These are phyloP conservation scores for Erysimum cheiranthoides DNA, from an alignment of 345 rosid genomes.

Conservation along the genomic window DNA sequence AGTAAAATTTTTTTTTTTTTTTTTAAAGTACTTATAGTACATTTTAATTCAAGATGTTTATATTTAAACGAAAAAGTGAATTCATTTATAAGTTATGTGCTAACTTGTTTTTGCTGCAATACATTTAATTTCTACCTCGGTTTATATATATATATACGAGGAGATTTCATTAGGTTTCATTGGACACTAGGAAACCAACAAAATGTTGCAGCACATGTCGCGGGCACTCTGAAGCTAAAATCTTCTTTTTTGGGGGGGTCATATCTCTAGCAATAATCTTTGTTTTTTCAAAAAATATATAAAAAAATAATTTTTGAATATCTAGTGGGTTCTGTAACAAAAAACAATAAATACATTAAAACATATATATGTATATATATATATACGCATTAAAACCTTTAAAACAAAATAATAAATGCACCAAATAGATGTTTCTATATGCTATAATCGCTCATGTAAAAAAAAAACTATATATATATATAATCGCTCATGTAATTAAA, in stretches of 20 bases:
- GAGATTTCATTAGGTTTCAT: constrained; percentile 8
- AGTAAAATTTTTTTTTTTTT: no score
- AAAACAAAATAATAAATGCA: neutral
- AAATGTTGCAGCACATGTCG: constrained; percentile 47
- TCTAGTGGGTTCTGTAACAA: no score
- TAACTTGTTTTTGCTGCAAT: no score
- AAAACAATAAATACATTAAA: neutral
- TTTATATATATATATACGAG: neutral
- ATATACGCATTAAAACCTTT: neutral
- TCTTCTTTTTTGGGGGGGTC: no score
- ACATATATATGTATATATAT: neutral
- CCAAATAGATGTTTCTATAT: constrained; percentile 13
- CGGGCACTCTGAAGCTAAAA: constrained; percentile 33
- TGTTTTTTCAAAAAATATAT: no score
- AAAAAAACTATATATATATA: no score
- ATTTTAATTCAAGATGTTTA: no score
- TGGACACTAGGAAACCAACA: constrained; percentile 38
- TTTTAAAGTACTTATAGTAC: no score
- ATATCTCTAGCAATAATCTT: no score
- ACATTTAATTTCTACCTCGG: no score
- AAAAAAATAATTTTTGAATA: no score
- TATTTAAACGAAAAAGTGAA: no score
- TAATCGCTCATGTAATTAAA: neutral
- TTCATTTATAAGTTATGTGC: neutral
- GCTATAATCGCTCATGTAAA: neutral